Percentiles rank a stretch among this genome's conserved stretches.
Conservation (phyloP, 2,329 filamentous ascomycete genomes). For the Penicillium sp. region DNA sequence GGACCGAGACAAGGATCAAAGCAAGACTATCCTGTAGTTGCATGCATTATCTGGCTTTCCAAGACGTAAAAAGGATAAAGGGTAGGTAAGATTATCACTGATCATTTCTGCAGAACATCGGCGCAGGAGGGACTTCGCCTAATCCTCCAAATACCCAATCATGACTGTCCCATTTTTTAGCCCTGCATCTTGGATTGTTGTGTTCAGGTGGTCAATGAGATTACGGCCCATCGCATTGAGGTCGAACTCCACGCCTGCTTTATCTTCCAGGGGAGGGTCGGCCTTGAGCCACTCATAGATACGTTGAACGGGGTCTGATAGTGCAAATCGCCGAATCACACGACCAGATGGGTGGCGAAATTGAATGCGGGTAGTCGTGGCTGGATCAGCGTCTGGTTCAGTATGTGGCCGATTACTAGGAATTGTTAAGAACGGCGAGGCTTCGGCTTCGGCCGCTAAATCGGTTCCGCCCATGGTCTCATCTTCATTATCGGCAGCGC, state of each 20-base stretch:
- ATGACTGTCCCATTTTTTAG: slow-evolving; percentile 91
- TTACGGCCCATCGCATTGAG: slow-evolving; percentile 84
- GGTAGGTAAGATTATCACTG: too few relatives aligned
- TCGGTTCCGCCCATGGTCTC: slow-evolving; percentile 35
- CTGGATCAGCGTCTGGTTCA: slow-evolving; percentile 67
- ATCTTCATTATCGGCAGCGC: slow-evolving; percentile 42
- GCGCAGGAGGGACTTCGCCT: slow-evolving; percentile 5
- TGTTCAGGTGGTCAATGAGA: slow-evolving; percentile 66
- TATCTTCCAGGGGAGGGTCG: slow-evolving; percentile 67
- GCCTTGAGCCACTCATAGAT: slow-evolving; percentile 98
- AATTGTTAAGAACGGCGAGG: slow-evolving; percentile 61
- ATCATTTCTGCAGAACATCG: too few relatives aligned
- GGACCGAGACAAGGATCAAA: too few relatives aligned
- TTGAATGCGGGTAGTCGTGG: slow-evolving; percentile 79
- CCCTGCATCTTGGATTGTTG: slow-evolving; percentile 71
- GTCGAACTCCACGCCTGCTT: slow-evolving; percentile 73
- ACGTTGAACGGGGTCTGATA: slow-evolving; percentile 68
- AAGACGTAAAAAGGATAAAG: too few relatives aligned
- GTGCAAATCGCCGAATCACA: slow-evolving; percentile 76
- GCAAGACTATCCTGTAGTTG: too few relatives aligned
- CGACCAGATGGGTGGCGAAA: slow-evolving; percentile 81
- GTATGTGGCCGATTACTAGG: slow-evolving; percentile 65
- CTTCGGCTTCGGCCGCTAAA: slow-evolving; percentile 28
- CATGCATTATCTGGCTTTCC: too few relatives aligned
- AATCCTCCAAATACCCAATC: slow-evolving; percentile 75